Conservation (phyloP, 1,139 yeast species). For the Lodderomyces beijingensis region DNA sequence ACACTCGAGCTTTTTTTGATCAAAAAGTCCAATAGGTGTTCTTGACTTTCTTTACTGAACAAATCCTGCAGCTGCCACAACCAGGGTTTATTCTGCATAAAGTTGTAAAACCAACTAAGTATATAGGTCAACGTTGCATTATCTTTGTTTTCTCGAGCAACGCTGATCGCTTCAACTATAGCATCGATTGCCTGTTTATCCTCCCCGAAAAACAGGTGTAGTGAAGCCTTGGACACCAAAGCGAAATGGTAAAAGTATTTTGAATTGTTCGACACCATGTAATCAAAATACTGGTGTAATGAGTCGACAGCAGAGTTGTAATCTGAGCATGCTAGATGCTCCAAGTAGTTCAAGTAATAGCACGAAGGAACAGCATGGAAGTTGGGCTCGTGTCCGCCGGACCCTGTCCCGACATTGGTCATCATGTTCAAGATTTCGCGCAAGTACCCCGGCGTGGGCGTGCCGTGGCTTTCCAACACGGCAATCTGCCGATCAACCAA, state of each 20-base stretch:
- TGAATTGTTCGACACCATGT: slow-evolving; percentile 69
- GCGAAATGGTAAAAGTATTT: slow-evolving; percentile 78
- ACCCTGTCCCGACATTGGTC: slow-evolving; percentile 16
- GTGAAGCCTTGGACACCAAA: slow-evolving; percentile 67
- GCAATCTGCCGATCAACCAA: slow-evolving; percentile 54
- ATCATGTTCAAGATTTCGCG: slow-evolving; percentile 42
- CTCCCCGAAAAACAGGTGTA: slow-evolving; percentile 75
- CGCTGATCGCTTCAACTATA: slow-evolving; percentile 81
- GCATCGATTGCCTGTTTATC: slow-evolving; percentile 73
- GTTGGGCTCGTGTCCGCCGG: background rate
- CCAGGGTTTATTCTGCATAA: slow-evolving; percentile 64
- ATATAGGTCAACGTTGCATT: slow-evolving; percentile 67
- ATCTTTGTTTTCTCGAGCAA: slow-evolving; percentile 85
- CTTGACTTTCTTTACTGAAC: slow-evolving; percentile 40
- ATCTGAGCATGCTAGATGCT: slow-evolving; percentile 56
- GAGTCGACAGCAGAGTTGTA: slow-evolving; percentile 72
- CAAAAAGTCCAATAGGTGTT: slow-evolving; percentile 61
- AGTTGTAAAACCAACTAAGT: slow-evolving; percentile 75
- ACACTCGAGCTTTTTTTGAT: slow-evolving; percentile 53
- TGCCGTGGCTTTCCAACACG: slow-evolving; percentile 51
- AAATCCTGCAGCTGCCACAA: slow-evolving; percentile 41
- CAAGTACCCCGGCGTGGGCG: slow-evolving; percentile 47
- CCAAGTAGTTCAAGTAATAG: slow-evolving; percentile 62
- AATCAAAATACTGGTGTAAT: slow-evolving; percentile 80
- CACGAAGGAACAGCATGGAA: slow-evolving; percentile 45